Evolutionary conservation across 208 protist genomes (phyloP), one percentile per base, ranked within the genome.

Genomic region (Perkinsela sp.): DNA sequence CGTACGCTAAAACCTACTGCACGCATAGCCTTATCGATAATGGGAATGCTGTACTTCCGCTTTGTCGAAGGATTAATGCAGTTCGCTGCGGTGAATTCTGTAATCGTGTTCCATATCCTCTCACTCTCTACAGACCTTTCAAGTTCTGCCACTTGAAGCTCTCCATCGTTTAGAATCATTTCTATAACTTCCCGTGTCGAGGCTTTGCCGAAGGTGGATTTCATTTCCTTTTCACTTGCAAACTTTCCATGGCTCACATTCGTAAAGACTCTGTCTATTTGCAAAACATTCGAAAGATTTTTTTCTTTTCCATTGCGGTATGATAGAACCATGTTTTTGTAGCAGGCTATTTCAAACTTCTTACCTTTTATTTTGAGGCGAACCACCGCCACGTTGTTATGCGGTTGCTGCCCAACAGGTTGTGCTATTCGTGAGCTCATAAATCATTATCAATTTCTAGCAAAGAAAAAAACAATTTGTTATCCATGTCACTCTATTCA

Each of bases 71-170:
- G 73, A 75, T 96, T 93, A 29, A 97, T 76, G 73, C 92, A 94
- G 78, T 94, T 96, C 30, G 95, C 90, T 0, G 91, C 83, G 28
- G 98, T 93, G 40, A 96, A 94, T 0, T 88, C 79, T 6, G 90
- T 90, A 57, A 98, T 91, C 68, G 97, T 95, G 66, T 91, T 91
- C 72, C 95, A 94, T 69, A 92, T 86, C 48, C 85, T 81, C 29
- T 95, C 93, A 30, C 93, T 78, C 70, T 96, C 82, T 15, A 81
- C 78, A 29, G 79, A 79, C n/a, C 95, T 84, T 78, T 98, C 96
- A 72, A 95, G 91, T 67, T 93, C 88, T 1, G 92, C 92, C 1
- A 98, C 92, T 75, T 98, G 96, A 31, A 98, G 73, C 72, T 97
- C 92, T 0, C 95, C 95, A 70, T 96, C 93, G 1, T 85, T 74